Conservation (phyloP, 345 rosid genomes). For the Lepidium aucheri region DNA sequence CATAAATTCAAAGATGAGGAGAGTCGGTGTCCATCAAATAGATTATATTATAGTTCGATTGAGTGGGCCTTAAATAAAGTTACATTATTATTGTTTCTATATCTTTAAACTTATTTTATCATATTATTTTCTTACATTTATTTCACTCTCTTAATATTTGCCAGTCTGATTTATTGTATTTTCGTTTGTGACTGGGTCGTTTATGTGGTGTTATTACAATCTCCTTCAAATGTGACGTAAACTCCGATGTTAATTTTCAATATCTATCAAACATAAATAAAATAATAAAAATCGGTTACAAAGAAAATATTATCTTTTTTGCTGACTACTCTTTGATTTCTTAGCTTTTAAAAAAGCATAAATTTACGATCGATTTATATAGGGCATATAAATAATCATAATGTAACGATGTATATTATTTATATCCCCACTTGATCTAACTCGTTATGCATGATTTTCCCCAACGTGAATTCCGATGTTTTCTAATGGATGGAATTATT, state of each 20-base stretch:
- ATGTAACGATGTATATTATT: neutral
- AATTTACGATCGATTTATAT: neutral
- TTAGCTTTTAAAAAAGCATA: neutral
- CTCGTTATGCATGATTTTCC: neutral
- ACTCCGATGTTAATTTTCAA: constrained; percentile 11
- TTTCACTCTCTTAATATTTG: neutral
- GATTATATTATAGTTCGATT: too few species aligned
- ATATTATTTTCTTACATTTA: neutral
- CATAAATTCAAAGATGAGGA: neutral
- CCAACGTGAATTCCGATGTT: neutral
- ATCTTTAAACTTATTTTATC: neutral
- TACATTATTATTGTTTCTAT: neutral
- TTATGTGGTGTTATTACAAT: too few species aligned
- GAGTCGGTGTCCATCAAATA: constrained; percentile 10
- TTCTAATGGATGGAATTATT: neutral
- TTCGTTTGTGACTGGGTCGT: neutral
- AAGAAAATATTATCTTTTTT: neutral
- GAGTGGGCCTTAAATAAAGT: constrained; percentile 2
- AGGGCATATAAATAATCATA: neutral
- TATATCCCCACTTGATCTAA: neutral
- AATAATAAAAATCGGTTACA: neutral
- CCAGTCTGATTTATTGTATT: neutral
- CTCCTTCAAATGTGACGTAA: too few species aligned
- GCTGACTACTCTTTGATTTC: neutral
- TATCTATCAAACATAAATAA: neutral